Base-by-base conservation (phyloP, 2,329 filamentous ascomycete genomes). In the Neopestalotiopsis sp. region DNA sequence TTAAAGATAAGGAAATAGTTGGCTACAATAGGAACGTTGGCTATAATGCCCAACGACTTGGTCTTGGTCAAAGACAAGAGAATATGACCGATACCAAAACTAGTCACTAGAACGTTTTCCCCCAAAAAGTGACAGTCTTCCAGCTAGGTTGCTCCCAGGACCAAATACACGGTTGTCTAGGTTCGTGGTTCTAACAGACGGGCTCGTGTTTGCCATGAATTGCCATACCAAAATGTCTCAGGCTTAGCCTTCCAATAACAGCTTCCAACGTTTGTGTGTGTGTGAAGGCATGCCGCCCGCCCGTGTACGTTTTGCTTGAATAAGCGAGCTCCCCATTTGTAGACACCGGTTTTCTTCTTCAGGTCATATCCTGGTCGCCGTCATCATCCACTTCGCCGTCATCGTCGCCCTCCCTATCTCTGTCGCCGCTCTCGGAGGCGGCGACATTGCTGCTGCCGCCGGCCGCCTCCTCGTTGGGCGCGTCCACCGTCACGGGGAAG, bases 401-500 rank as follows among this genome's bases (percentile, higher is more conserved):
- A 58, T 74, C 74, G 60, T 75, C 78, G 14, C 77, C 77, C 58
- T 74, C 74, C 60, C 75, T 75, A 67, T 79, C 77, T 66, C 75
- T 78, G 45, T 77, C 76, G 52, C 76, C 78, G 57, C 78, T 76
- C 60, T 79, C 75, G 42, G 80, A 1, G 68, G 24, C 64, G 28
- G 38, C 63, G 7, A 20, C 40, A 14, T 56, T 66, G 24, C 52
- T 66, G 64, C 24, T 28, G 24, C 24, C 24, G 24, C 24, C 24
- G 24, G 24, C 24, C 24, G 9, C 67, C 28, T 42, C 71, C 65
- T 38, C n/a, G 45, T 62, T n/a, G n/a, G 66, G 30, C 28, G 76
- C 78, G 69, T 84, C 84, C 0, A 83, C 77, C 14, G 81, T 78
- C 49, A 81, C 76, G 0, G 88, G 83, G 72, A 94, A 95, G 78